phyloP scores from a whole-genome alignment of 2,329 filamentous ascomycete species.

The Cytospora paraplurivora region DNA sequence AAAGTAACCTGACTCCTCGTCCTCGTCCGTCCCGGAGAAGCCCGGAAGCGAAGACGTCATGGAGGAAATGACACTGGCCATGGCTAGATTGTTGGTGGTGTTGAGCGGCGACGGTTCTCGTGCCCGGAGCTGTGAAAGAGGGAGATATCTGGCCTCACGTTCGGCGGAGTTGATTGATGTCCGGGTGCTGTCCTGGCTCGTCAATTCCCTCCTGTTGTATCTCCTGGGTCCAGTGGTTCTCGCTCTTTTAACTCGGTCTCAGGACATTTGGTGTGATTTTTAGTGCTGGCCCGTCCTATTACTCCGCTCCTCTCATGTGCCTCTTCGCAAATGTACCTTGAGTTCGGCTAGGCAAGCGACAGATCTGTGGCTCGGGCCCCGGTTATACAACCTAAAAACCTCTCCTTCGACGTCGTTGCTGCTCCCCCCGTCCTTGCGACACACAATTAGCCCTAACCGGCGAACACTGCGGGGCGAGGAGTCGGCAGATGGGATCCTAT shows the following conservation, averaged over 20 bases:
- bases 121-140: background rate
- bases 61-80: conserved; percentile 40
- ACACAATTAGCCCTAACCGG: conserved; percentile 11
- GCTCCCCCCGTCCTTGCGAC: conserved; percentile 9
- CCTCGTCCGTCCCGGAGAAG: conserved; percentile 32
- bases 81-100: conserved; percentile 21
- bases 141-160: background rate
- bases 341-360: conserved; percentile 8
- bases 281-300: background rate
- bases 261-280: background rate
- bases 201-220: background rate
- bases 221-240: background rate
- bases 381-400: background rate
- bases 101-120: background rate
- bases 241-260: background rate
- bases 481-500: conserved; percentile 20
- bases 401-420: background rate
- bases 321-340: conserved; percentile 13
- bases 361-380: background rate
- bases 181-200: background rate
- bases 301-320: conserved; percentile 16
- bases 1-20: conserved; percentile 35
- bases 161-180: conserved; percentile 12
- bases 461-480: conserved; percentile 20
- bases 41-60: conserved; percentile 33